Evolutionary conservation across 352 stramenopile genomes (phyloP).

Genomic region (Phytophthora capsici): DNA sequence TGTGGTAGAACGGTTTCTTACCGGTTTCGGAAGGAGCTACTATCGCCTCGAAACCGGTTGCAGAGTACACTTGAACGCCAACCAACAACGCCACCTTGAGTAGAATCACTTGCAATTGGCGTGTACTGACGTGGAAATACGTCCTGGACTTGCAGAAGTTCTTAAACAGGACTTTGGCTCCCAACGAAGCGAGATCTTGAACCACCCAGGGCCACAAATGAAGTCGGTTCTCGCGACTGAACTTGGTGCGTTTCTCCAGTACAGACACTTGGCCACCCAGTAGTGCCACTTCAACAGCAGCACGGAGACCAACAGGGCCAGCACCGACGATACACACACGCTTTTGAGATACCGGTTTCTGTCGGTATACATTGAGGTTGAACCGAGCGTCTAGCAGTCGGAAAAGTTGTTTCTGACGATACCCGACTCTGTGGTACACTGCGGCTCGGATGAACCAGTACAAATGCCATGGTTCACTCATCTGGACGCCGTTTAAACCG

Average conservation of each 20-base stretch:
- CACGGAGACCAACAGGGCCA: slow-evolving; percentile 70
- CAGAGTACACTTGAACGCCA: slow-evolving; percentile 60
- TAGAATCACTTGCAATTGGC: slow-evolving; percentile 78
- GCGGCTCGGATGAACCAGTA: slow-evolving; percentile 60
- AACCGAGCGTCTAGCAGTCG: slow-evolving; percentile 61
- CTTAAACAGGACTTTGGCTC: slow-evolving; percentile 74
- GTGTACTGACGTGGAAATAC: slow-evolving; percentile 84
- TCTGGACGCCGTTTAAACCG: slow-evolving; percentile 43
- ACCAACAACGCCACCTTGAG: slow-evolving; percentile 78
- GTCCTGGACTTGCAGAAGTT: slow-evolving; percentile 73
- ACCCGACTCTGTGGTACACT: slow-evolving; percentile 55
- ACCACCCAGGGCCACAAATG: slow-evolving; percentile 84
- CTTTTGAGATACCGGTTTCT: slow-evolving; percentile 49
- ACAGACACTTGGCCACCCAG: slow-evolving; percentile 70
- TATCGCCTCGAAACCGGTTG: slow-evolving; percentile 59
- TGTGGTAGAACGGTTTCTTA: slow-evolving; percentile 56
- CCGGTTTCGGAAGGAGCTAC: slow-evolving; percentile 19
- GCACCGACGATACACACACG: slow-evolving; percentile 70
- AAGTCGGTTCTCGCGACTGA: slow-evolving; percentile 83
- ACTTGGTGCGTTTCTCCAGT: slow-evolving; percentile 77
- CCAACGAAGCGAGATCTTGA: slow-evolving; percentile 74
- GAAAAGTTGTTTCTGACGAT: slow-evolving; percentile 74
- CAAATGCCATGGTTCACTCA: slow-evolving; percentile 50
- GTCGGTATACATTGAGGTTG: slow-evolving; percentile 45
- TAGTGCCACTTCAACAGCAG: slow-evolving; percentile 67